Evolutionary conservation across 2,329 filamentous ascomycete species (phyloP).

Genomic region (Conoideocrella luteorostrata): DNA sequence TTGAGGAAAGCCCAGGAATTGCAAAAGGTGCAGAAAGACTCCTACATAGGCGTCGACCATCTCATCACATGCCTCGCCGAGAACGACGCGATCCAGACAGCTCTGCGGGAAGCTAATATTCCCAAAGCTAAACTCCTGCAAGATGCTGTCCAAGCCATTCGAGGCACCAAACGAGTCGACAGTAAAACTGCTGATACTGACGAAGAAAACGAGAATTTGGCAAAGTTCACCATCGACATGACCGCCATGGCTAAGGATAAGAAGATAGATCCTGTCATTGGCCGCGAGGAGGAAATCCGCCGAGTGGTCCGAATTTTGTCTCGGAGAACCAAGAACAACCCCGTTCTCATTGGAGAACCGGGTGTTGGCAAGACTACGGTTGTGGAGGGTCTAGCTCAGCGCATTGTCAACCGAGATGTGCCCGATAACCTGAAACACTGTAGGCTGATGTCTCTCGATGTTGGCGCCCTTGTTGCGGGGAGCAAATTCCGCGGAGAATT

Average conservation of each 20-base stretch:
- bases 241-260: conserved; percentile 92
- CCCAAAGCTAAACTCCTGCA: conserved; percentile 88
- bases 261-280: conserved; percentile 96
- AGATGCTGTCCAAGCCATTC: conserved; percentile 82
- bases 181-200: conserved; percentile 94
- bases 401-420: conserved; percentile 94
- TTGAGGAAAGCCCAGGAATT: conserved; percentile 80
- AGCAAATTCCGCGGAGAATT: conserved; percentile 99
- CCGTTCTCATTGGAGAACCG: conserved; percentile 93
- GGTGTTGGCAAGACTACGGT: conserved; percentile 99
- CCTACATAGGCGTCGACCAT: conserved; percentile 90
- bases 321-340: conserved; percentile 95
- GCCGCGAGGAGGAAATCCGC: conserved; percentile 90
- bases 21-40: conserved; percentile 96
- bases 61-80: conserved; percentile 81
- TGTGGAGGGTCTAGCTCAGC: conserved; percentile 88
- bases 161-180: conserved; percentile 88
- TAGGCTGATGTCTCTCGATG: conserved; percentile 89
- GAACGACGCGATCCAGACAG: conserved; percentile 65
- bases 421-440: conserved; percentile 92
- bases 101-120: conserved; percentile 79
- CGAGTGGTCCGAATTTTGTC: conserved; percentile 88
- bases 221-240: conserved; percentile 99
- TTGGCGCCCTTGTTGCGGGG: conserved; percentile 89
- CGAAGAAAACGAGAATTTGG: conserved; percentile 87